Conservation (phyloP, 768 basidiomycete genomes). For the Hortiboletus campestris region DNA sequence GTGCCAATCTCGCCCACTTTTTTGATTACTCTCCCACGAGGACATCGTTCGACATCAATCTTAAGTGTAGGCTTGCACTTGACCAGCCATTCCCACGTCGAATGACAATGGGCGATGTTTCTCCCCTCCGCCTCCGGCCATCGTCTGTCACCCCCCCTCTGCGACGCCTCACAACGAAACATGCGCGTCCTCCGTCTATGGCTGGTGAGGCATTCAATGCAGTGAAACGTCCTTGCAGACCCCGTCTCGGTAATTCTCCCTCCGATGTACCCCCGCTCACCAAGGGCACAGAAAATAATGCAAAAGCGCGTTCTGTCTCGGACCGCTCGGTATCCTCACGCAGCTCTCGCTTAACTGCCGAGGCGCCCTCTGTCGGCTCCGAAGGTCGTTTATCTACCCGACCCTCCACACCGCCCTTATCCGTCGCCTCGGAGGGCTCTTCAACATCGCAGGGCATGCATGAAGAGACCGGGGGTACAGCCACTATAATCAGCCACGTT, state of each 20-base stretch:
- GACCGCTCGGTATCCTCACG: slow-evolving; percentile 17
- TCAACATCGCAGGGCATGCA: slow-evolving; percentile 22
- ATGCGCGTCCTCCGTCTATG: slow-evolving; percentile 25
- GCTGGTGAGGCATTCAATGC: slow-evolving; percentile 28
- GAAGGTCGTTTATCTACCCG: slow-evolving; percentile 27
- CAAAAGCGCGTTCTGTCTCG: slow-evolving; percentile 17
- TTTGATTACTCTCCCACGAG: slow-evolving; percentile 35
- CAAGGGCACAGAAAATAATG: slow-evolving; percentile 18
- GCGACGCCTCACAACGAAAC: slow-evolving; percentile 26
- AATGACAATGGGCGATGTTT: slow-evolving; percentile 36
- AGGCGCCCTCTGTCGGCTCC: slow-evolving; percentile 18
- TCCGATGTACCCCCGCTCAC: slow-evolving; percentile 15
- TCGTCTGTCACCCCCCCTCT: slow-evolving; percentile 27
- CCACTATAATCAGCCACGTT: slow-evolving; percentile 38
- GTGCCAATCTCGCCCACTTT: slow-evolving; percentile 41
- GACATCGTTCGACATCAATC: slow-evolving; percentile 32
- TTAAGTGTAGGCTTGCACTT: slow-evolving; percentile 29
- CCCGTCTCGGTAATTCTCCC: slow-evolving; percentile 15
- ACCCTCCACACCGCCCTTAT: slow-evolving; percentile 30
- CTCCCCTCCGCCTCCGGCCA: slow-evolving; percentile 35
- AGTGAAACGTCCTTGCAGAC: slow-evolving; percentile 29
- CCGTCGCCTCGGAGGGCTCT: slow-evolving; percentile 24
- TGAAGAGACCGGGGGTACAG: slow-evolving; percentile 29
- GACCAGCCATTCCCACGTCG: slow-evolving; percentile 33
- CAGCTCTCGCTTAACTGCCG: slow-evolving; percentile 23